Percentiles rank a stretch among this genome's conserved stretches.
Evolutionary conservation across 805 yeast species (phyloP).

Genomic region (Candida lessepsii): DNA sequence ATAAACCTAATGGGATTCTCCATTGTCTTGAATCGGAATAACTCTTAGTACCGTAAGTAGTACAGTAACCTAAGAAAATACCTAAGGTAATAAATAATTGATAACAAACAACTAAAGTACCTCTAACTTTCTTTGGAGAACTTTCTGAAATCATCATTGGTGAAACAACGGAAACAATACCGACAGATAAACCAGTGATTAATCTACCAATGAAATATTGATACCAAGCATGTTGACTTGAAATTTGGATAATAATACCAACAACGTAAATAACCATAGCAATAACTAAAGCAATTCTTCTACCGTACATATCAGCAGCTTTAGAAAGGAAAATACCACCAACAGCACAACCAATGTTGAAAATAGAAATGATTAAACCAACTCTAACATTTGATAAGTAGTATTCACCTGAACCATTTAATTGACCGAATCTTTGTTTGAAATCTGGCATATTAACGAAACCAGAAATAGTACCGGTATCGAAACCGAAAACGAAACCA

Average conservation of each 20-base stretch:
- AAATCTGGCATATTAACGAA: constrained; percentile 62
- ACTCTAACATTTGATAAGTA: constrained; percentile 44
- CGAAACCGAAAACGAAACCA: constrained; percentile 76
- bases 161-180: constrained; percentile 65
- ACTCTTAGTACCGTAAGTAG: constrained; percentile 59
- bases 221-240: constrained; percentile 55
- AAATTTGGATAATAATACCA: constrained; percentile 60
- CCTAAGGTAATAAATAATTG: constrained; percentile 71
- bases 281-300: constrained; percentile 54
- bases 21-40: constrained; percentile 55
- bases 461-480: constrained; percentile 76
- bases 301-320: constrained; percentile 58
- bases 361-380: constrained; percentile 54
- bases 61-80: constrained; percentile 67
- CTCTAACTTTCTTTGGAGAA: constrained; percentile 69
- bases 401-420: constrained; percentile 36
- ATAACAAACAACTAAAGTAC: constrained; percentile 65
- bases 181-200: constrained; percentile 74
- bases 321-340: constrained; percentile 64
- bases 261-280: constrained; percentile 56
- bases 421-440: constrained; percentile 49
- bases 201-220: constrained; percentile 66
- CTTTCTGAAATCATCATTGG: constrained; percentile 69
- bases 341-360: constrained; percentile 69
- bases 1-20: constrained; percentile 63